Base-by-base conservation (phyloP, 2,329 filamentous ascomycete species). In the Zopfia rhizophila region DNA sequence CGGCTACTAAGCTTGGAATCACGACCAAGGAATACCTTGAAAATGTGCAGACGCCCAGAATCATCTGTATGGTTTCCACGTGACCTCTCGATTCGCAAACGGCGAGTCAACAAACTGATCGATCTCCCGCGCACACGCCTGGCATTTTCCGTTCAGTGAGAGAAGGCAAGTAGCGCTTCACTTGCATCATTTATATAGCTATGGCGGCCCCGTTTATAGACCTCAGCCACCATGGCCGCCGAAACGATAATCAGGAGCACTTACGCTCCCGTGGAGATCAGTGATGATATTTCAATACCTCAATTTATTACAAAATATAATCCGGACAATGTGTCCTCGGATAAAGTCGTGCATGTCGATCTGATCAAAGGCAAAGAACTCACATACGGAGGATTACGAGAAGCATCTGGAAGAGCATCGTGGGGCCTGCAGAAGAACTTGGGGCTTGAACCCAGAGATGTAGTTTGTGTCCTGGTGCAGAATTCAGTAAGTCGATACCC, bases 241-340 rank as follows among this genome's bases (percentile, higher is more conserved):
- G 38, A 45, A 22, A 40, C n/a, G n/a, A 45, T 53, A 19, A 22
- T 49, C 24, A 32, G 36, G 36, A 53, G 49, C 45, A 45, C n/a
- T 3, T 48, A 35, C 33, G 23, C 49, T 40, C 49, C 49, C 11
- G 40, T 48, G n/a, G 11, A 30, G 3, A 48, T 53, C 23, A 21
- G 32, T 11, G 49, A 53, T 27, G 45, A 53, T 13, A 42, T 53
- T 11, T 48, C 49, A 5, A 45, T 53, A 10, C 35, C 49, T 1
- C 49, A 53, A 19, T 53, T 53, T 28, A 33, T 53, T 17, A 53
- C 49, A 14, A 32, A 32, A 19, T 53, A 48, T 27, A 53, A 53
- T 30, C 49, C 49, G 11, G 49, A 53, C 36, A 53, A 48, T 37
- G 49, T 49, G 3, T 23, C 14, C 12, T 11, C 25, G 14, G 40